Evolutionary conservation across 352 stramenopile species (phyloP).

Genomic region (Pythium rishiriense): DNA sequence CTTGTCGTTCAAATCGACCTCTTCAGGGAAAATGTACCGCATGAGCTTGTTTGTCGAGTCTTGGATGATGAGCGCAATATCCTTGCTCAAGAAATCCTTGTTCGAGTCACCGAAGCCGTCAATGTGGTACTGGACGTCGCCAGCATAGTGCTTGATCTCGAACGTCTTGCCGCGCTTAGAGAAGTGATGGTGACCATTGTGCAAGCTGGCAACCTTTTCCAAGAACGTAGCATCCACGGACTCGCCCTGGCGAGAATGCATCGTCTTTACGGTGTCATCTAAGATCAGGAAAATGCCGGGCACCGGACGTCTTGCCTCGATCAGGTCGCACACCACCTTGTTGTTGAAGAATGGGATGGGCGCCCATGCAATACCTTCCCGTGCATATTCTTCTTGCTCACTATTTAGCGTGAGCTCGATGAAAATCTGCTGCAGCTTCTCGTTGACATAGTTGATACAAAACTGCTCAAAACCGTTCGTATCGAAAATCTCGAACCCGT

Average conservation of each 20-base stretch:
- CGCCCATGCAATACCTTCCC: slow-evolving; percentile 91
- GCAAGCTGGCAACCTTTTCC: slow-evolving; percentile 72
- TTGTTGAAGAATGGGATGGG: slow-evolving; percentile 95
- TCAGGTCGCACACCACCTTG: slow-evolving; percentile 88
- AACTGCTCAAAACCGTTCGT: slow-evolving; percentile 95
- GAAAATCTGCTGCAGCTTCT: slow-evolving; percentile 93
- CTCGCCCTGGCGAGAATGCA: slow-evolving; percentile 83
- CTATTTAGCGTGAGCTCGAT: slow-evolving; percentile 90
- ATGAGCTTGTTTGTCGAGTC: slow-evolving; percentile 86
- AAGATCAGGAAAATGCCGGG: slow-evolving; percentile 85
- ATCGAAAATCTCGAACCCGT: slow-evolving; percentile 96
- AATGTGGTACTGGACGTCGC: slow-evolving; percentile 85
- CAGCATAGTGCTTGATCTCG: slow-evolving; percentile 84
- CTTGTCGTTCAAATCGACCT: slow-evolving; percentile 82
- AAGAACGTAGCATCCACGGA: slow-evolving; percentile 80
- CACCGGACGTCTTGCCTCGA: slow-evolving; percentile 71
- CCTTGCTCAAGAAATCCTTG: slow-evolving; percentile 81
- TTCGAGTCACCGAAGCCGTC: slow-evolving; percentile 82
- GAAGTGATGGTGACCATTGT: slow-evolving; percentile 71
- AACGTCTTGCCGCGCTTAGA: slow-evolving; percentile 86
- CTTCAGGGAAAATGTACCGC: slow-evolving; percentile 82
- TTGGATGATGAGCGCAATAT: slow-evolving; percentile 79
- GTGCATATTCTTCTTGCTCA: slow-evolving; percentile 95
- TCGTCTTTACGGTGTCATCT: slow-evolving; percentile 85
- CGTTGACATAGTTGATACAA: slow-evolving; percentile 95